Evolutionary conservation across 2,329 filamentous ascomycete genomes (phyloP), one percentile per base, ranked within the genome.

Genomic region (Colletotrichum aenigma): DNA sequence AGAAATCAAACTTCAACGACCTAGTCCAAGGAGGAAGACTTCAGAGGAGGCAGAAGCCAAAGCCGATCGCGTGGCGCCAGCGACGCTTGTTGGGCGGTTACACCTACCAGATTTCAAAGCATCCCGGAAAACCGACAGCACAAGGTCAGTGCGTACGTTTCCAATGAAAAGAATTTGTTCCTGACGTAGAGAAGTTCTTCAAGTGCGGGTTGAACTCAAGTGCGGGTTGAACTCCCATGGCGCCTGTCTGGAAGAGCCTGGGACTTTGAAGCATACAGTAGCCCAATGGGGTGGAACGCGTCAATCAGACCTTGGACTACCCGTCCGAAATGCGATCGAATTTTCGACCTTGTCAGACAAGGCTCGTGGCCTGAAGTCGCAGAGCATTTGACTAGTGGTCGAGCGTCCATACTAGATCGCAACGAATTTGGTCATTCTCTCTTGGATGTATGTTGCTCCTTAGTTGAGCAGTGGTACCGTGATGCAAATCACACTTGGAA

Each of bases 111-210:
- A 52, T 2, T 52, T 52, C 43, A 52, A 1, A 52, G 3, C 43
- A 52, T 24, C 43, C 43, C n/a, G 10, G 1, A 13, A 52, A 52
- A 0, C 6, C 10, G n/a, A 3, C 1, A 6, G 4, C 9, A 12
- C 9, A 21, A 7, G 43, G 43, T 21, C 2, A 52, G 43, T 13
- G n/a, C n/a, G 5, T 48, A 0, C 10, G 0, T 13, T 21, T 52
- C 10, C 43, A 4, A 21, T 4, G n/a, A 12, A 0, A 2, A 7
- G 2, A 0, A 0, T 7, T 21, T 52, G 10, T 7, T 4, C 2
- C 43, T 52, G 3, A 52, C 2, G 10, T 13, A 52, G 1, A 21
- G 38, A 52, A 52, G 43, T 52, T 1, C 0, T 52, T 9, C 43
- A 52, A 52, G n/a, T 52, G 43, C 43, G 43, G 6, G 1, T 52